Evolutionary conservation across 2,329 filamentous ascomycete genomes (phyloP).

Genomic region (Aspergillus intermedius): DNA sequence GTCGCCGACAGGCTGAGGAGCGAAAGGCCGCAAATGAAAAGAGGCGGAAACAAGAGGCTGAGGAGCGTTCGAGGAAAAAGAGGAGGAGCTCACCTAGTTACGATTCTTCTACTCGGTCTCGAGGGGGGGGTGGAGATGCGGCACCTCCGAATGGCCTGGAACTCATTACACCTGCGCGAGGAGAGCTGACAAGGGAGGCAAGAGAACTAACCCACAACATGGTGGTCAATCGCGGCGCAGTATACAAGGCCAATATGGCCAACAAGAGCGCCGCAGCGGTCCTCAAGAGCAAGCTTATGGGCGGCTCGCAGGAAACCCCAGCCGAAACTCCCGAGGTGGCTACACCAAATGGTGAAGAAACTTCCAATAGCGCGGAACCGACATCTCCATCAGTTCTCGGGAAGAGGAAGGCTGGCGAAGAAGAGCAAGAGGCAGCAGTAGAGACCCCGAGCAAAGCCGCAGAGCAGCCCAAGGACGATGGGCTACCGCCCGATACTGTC

Average conservation of each 20-base stretch:
- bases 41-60: constrained; percentile 64
- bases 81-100: constrained; percentile 42
- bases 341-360: constrained; percentile 18
- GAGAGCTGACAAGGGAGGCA: constrained; percentile 50
- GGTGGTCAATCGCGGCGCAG: constrained; percentile 66
- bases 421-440: constrained; percentile 50
- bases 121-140: constrained; percentile 20
- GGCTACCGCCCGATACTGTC: constrained; percentile 70
- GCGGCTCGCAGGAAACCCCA: constrained; percentile 19
- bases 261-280: constrained; percentile 94
- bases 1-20: constrained; percentile 79
- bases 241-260: constrained; percentile 65
- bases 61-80: constrained; percentile 36
- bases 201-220: constrained; percentile 74
- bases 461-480: constrained; percentile 51
- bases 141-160: constrained; percentile 45
- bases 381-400: constrained; percentile 29
- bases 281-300: constrained; percentile 71
- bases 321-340: constrained; percentile 20
- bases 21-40: constrained; percentile 73
- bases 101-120: constrained; percentile 22
- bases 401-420: constrained; percentile 64
- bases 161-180: constrained; percentile 52
- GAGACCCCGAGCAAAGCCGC: constrained; percentile 53
- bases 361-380: constrained; percentile 19